phyloP scores from a whole-genome alignment of 2,329 filamentous ascomycete genomes.

The Hysterium pulicare region DNA sequence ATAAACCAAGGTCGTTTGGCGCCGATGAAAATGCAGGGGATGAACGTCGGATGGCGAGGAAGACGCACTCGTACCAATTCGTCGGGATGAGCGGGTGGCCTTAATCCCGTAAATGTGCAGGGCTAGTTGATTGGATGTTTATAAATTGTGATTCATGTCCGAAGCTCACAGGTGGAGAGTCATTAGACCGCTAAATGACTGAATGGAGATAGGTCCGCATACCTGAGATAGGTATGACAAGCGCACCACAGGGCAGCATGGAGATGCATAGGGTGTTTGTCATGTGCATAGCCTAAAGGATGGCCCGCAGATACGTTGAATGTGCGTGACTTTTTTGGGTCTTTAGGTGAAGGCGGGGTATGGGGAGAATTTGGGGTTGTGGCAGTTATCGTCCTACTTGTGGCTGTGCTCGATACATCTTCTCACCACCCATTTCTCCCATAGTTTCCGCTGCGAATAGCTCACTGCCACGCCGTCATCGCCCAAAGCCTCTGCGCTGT shows the following conservation, averaged over 20 bases:
- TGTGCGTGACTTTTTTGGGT: background rate
- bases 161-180: background rate
- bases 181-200: too few relatives aligned
- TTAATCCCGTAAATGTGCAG: too few relatives aligned
- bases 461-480: conserved; percentile 49
- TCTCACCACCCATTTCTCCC: conserved; percentile 55
- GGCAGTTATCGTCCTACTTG: conserved; percentile 19
- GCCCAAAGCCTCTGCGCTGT: conserved; percentile 44
- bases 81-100: too few relatives aligned
- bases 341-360: background rate
- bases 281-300: background rate
- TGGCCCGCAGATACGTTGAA: background rate
- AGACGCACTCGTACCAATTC: background rate
- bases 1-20: background rate
- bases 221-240: too few relatives aligned
- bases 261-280: background rate
- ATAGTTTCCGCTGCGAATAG: conserved; percentile 51
- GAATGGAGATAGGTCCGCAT: too few relatives aligned
- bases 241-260: background rate
- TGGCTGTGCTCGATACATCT: conserved; percentile 44
- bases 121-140: too few relatives aligned
- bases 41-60: background rate
- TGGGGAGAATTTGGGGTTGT: background rate
- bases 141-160: background rate
- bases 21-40: background rate